Evolutionary conservation across 2,329 filamentous ascomycete species (phyloP).

Genomic region (Epichloe scottii): DNA sequence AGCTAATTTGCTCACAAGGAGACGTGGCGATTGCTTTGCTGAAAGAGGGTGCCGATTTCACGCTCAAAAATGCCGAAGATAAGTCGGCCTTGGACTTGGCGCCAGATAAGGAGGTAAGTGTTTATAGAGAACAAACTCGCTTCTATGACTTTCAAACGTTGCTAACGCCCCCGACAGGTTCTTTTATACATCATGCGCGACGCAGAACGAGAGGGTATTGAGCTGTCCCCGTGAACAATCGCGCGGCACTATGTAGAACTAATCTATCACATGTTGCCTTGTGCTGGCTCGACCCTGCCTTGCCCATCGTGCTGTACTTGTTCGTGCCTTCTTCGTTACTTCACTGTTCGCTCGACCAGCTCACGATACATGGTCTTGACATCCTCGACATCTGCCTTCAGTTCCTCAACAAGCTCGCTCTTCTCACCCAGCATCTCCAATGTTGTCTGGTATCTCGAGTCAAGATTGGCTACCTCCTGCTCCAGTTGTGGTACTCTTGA

Average conservation of each 20-base stretch:
- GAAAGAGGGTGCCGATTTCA: constrained; percentile 71
- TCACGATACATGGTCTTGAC: constrained; percentile 95
- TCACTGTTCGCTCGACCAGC: constrained; percentile 73
- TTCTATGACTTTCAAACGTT: constrained; percentile 2
- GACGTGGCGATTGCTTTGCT: constrained; percentile 75
- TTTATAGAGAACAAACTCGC: neutral
- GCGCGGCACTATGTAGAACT: neutral
- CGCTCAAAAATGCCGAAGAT: constrained; percentile 63
- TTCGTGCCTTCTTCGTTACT: constrained; percentile 26
- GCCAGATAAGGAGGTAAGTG: constrained; percentile 67
- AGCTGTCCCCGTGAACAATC: constrained; percentile 23
- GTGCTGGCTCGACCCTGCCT: neutral
- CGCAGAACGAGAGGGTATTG: constrained; percentile 77
- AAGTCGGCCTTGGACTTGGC: constrained; percentile 66
- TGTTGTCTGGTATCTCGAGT: constrained; percentile 75
- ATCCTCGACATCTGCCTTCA: constrained; percentile 78
- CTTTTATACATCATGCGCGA: constrained; percentile 63
- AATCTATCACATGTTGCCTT: neutral
- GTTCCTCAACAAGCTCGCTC: constrained; percentile 86
- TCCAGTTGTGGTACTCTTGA: constrained; percentile 53
- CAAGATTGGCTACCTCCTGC: constrained; percentile 53
- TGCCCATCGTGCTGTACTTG: neutral
- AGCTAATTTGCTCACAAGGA: constrained; percentile 26
- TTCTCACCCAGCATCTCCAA: constrained; percentile 94
- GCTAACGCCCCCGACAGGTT: constrained; percentile 35